These are phyloP conservation scores for Irpex lacteus DNA, from an alignment of 1,284 basidiomycete species.

Conservation along the genomic window DNA sequence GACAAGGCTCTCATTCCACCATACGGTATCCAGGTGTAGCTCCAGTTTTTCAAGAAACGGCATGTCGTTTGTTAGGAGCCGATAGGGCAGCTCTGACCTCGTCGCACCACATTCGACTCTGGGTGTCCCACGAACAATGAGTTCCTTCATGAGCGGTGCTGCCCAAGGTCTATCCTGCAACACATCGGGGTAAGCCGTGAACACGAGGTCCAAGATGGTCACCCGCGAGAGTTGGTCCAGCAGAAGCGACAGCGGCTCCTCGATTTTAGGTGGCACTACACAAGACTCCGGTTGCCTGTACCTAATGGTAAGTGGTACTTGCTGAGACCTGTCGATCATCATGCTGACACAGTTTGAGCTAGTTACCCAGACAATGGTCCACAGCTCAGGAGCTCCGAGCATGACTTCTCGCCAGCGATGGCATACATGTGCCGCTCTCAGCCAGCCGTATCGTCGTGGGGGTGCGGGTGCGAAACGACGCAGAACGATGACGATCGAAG, in stretches of 20 bases:
- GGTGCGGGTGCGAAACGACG: too few relatives aligned
- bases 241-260: not conserved
- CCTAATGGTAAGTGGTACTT: not conserved
- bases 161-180: not conserved
- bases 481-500: too few relatives aligned
- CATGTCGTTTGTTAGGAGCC: not conserved
- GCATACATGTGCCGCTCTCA: constrained; percentile 10
- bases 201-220: not conserved
- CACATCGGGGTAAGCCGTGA: not conserved
- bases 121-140: not conserved
- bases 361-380: constrained; percentile 4
- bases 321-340: not conserved
- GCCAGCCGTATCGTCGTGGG: not conserved
- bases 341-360: too few relatives aligned
- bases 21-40: not conserved
- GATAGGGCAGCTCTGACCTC: not conserved
- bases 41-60: not conserved
- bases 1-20: not conserved
- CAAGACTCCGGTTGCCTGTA: not conserved
- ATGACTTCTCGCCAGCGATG: constrained; percentile 11
- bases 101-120: too few relatives aligned
- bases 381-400: constrained; percentile 6
- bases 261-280: not conserved
- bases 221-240: not conserved
- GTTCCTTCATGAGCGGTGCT: not conserved